These are phyloP conservation scores for Hirsutella minnesotensis DNA, from an alignment of 2,329 filamentous ascomycete species.

Conservation along the genomic window DNA sequence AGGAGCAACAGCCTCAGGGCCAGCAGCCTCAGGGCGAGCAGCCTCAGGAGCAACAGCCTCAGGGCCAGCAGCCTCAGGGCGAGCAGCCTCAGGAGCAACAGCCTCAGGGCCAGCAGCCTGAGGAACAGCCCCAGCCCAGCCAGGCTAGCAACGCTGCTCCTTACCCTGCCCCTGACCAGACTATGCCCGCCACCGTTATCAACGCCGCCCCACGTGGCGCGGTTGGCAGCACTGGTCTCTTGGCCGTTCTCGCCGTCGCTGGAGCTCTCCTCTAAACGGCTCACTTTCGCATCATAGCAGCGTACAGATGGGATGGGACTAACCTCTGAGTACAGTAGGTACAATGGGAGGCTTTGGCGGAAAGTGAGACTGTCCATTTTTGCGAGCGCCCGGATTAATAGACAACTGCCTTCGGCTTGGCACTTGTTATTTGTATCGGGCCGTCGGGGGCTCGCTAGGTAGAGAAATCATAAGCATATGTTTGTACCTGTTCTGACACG, in stretches of 20 bases:
- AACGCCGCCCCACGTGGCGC: neutral
- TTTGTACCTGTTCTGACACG: too few relatives aligned
- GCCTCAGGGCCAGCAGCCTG: too few relatives aligned
- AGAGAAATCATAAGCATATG: too few relatives aligned
- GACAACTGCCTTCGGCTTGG: too few relatives aligned
- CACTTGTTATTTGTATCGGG: too few relatives aligned
- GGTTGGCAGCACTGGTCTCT: neutral
- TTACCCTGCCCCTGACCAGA: neutral
- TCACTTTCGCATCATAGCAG: neutral
- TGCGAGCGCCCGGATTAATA: too few relatives aligned
- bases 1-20: constrained; percentile 2
- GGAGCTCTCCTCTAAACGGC: neutral
- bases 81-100: too few relatives aligned
- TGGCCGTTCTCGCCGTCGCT: neutral
- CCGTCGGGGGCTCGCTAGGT: too few relatives aligned
- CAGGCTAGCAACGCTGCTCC: neutral
- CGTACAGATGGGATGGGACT: neutral
- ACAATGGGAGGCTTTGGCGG: neutral
- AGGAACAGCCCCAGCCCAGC: too few relatives aligned
- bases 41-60: constrained; percentile 3
- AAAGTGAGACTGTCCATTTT: neutral
- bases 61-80: too few relatives aligned
- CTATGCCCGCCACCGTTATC: neutral
- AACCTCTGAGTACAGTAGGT: neutral
- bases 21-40: too few relatives aligned